Percentiles rank a stretch among this genome's conserved stretches.
These are phyloP conservation scores for Parsonsia alboflavescens DNA, from an alignment of 257 asterid species.

Conservation along the genomic window DNA sequence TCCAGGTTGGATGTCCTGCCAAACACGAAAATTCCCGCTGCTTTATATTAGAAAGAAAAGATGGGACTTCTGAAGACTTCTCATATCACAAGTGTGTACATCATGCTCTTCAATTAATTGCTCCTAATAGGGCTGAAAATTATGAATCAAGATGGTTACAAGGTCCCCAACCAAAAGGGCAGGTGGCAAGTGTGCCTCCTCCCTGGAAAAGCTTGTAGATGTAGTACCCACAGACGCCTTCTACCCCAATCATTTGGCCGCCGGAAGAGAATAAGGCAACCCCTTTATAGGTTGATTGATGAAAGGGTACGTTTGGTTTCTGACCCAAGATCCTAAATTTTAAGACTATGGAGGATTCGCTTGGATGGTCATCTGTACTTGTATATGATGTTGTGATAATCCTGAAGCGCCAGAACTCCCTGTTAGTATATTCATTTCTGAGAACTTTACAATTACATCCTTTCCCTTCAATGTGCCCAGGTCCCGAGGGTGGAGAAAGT, in stretches of 20 bases:
- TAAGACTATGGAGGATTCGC: neutral
- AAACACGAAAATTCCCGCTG: slow-evolving; percentile 58
- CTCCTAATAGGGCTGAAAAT: slow-evolving; percentile 43
- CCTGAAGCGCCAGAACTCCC: neutral
- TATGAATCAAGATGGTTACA: slow-evolving; percentile 34
- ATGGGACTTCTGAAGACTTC: slow-evolving; percentile 83
- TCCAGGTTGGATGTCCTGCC: slow-evolving; percentile 74
- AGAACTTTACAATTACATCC: neutral
- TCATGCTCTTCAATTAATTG: slow-evolving; percentile 46
- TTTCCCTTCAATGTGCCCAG: neutral
- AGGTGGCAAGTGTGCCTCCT: slow-evolving; percentile 5
- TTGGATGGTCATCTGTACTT: neutral
- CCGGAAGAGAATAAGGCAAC: neutral
- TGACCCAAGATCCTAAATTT: neutral
- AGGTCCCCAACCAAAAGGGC: slow-evolving; percentile 2
- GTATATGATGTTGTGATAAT: neutral
- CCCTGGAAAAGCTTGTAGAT: slow-evolving; percentile 1
- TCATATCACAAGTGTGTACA: slow-evolving; percentile 74
- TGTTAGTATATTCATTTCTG: neutral
- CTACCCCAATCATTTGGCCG: neutral
- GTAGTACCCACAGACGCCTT: neutral
- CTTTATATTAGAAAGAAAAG: slow-evolving; percentile 60
- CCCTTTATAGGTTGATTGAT: neutral
- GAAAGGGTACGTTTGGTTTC: neutral
- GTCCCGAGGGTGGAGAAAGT: too few species aligned